Evolutionary conservation across 495 filamentous ascomycete species (phyloP), one percentile per base, ranked within the genome.

Genomic region (Jackrogersella minutella): DNA sequence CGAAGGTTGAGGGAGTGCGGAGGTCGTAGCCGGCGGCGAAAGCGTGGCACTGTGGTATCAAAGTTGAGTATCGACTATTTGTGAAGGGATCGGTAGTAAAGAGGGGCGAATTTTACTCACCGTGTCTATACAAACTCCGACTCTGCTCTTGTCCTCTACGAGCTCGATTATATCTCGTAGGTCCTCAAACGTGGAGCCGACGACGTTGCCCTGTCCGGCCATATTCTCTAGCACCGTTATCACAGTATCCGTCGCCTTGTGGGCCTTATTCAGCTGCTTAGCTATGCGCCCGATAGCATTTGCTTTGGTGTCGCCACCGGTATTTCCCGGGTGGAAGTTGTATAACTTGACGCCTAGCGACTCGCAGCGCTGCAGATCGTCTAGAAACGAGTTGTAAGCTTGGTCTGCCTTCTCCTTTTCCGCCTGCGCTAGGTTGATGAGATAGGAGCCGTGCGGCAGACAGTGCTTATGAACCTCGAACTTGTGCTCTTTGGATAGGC

Each of bases 81-180:
- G 8, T 2, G 0, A 58, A 22, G 24, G 40, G 26, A 28, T 21
- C 17, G 19, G 36, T 11, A n/a, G 11, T 16, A 2, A 22, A 33
- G 16, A 53, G 19, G 13, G n/a, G n/a, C n/a, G n/a, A n/a, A n/a
- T n/a, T n/a, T n/a, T 26, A 53, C 44, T 37, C 43, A 69, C 66
- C 19, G 95, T 98, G 73, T 99, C 95, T 37, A 99, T 86, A 77
- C 95, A 99, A 33, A 99, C 92, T 28, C 95, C 95, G 9, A 99
- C 89, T n/a, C 95, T 87, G 17, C 82, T 72, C 76, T 97, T 97
- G 75, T 95, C 84, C 19, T 91, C 84, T 31, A 97, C 87, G 0
- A 84, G 82, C 22, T 81, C 82, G 65, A 99, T 93, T 53, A 97
- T 90, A 69, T 91, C 90, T 13, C 88, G 83, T 22, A 99, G 85